Conservation (phyloP, 352 stramenopile genomes). For the Blastocystis sp. region DNA sequence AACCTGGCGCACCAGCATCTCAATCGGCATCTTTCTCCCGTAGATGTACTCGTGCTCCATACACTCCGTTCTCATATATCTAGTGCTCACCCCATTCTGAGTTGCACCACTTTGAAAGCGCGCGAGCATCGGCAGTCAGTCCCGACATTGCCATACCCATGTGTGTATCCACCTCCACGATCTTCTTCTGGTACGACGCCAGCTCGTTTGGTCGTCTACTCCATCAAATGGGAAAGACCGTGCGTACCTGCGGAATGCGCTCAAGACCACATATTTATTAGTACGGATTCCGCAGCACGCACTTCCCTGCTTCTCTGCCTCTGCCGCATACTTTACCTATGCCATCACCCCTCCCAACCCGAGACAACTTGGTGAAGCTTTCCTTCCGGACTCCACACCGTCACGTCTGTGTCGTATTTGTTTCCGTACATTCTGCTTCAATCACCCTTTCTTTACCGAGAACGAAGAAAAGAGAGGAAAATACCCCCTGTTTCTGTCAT, state of each 20-base stretch:
- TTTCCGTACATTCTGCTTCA: conserved; percentile 80
- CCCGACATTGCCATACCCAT: conserved; percentile 83
- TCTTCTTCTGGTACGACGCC: conserved; percentile 82
- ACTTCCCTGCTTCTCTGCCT: conserved; percentile 83
- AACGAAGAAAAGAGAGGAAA: conserved; percentile 30
- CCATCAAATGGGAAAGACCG: neutral
- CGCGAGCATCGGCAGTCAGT: conserved; percentile 81
- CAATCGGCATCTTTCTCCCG: conserved; percentile 80
- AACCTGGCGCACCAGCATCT: conserved; percentile 81
- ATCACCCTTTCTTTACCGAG: conserved; percentile 25
- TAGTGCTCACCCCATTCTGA: conserved; percentile 56
- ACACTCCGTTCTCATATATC: conserved; percentile 84
- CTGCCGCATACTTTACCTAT: conserved; percentile 82
- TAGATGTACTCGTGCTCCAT: conserved; percentile 87
- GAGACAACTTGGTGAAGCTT: conserved; percentile 78
- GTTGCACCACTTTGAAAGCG: conserved; percentile 73
- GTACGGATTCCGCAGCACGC: conserved; percentile 80
- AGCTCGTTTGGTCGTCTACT: conserved; percentile 72
- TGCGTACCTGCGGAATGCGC: conserved; percentile 71
- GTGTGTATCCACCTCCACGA: conserved; percentile 85
- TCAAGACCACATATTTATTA: conserved; percentile 81
- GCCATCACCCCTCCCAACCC: neutral
- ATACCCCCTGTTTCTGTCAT: neutral
- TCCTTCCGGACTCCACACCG: conserved; percentile 83
- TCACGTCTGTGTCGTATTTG: conserved; percentile 86